Conservation (phyloP, 345 rosid species). For the Pseudoturritis turrita region DNA sequence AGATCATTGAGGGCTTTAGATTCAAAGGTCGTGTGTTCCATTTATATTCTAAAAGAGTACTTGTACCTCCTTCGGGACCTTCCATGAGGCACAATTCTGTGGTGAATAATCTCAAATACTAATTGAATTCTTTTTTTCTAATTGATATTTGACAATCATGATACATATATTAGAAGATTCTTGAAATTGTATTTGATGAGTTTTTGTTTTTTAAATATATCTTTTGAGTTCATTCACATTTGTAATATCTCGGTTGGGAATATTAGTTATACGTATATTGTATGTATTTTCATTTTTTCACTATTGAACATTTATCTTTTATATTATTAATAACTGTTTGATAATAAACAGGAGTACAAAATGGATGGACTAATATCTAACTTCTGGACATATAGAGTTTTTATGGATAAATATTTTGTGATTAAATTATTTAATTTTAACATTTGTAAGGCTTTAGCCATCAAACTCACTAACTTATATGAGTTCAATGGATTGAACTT, state of each 20-base stretch:
- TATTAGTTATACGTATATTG: background rate
- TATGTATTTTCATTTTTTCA: background rate
- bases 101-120: slow-evolving; percentile 20
- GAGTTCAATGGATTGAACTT: background rate
- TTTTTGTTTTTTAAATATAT: background rate
- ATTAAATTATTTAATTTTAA: no score
- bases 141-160: background rate
- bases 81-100: slow-evolving; percentile 66
- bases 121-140: background rate
- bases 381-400: background rate
- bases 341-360: background rate
- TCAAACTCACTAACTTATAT: background rate
- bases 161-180: background rate
- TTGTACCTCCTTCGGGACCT: slow-evolving; percentile 82
- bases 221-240: slow-evolving; percentile 6
- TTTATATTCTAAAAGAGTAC: slow-evolving; percentile 57
- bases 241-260: slow-evolving; percentile 6
- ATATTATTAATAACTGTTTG: background rate
- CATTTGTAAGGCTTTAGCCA: no score
- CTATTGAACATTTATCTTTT: background rate
- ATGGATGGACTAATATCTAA: background rate
- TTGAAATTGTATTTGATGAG: background rate
- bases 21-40: slow-evolving; percentile 48
- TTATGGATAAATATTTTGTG: no score
- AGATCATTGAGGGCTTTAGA: slow-evolving; percentile 33